Conservation (phyloP, 495 filamentous ascomycete species). For the Penicillium cinerascens region DNA sequence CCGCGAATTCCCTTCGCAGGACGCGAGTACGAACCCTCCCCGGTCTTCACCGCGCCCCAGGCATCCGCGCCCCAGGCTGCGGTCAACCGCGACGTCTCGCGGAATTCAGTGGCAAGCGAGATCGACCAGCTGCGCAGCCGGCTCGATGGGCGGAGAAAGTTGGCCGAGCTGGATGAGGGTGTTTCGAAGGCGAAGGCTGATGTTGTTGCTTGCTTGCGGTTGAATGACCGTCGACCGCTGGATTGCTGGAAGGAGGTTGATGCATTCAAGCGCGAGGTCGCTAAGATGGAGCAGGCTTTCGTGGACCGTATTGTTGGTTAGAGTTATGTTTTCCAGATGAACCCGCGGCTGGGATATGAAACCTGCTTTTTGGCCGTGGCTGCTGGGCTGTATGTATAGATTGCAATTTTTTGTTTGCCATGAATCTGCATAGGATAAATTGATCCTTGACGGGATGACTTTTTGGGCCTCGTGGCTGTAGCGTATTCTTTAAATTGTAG, state of each 20-base stretch:
- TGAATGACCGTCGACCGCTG: slow-evolving; percentile 84
- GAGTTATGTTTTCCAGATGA: slow-evolving; percentile 4
- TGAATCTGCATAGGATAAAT: slow-evolving; percentile 19
- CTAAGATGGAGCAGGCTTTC: slow-evolving; percentile 78
- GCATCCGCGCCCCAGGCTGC: slow-evolving; percentile 17
- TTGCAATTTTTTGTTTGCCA: slow-evolving; percentile 20
- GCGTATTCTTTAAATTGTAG: not conserved
- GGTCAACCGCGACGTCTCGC: slow-evolving; percentile 44
- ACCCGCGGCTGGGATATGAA: slow-evolving; percentile 13
- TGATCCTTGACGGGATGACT: slow-evolving; percentile 13
- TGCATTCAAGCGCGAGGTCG: slow-evolving; percentile 81
- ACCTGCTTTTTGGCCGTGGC: slow-evolving; percentile 8
- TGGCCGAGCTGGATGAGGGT: slow-evolving; percentile 60
- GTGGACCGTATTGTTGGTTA: slow-evolving; percentile 75
- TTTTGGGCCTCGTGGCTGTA: not conserved
- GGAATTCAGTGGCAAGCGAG: slow-evolving; percentile 57
- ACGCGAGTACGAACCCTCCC: slow-evolving; percentile 35
- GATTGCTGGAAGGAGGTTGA: slow-evolving; percentile 97
- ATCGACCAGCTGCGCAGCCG: slow-evolving; percentile 70
- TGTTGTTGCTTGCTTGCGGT: slow-evolving; percentile 76
- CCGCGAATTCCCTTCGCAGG: slow-evolving; percentile 47
- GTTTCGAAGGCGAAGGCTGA: slow-evolving; percentile 71
- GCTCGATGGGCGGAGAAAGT: slow-evolving; percentile 70
- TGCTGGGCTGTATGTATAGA: slow-evolving; percentile 36
- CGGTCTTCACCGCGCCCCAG: slow-evolving; percentile 14